A percentile compares a stretch with the other conserved stretches of the same genome.
phyloP scores from a whole-genome alignment of 2,329 filamentous ascomycete species.

The Byssochlamys sp. region DNA sequence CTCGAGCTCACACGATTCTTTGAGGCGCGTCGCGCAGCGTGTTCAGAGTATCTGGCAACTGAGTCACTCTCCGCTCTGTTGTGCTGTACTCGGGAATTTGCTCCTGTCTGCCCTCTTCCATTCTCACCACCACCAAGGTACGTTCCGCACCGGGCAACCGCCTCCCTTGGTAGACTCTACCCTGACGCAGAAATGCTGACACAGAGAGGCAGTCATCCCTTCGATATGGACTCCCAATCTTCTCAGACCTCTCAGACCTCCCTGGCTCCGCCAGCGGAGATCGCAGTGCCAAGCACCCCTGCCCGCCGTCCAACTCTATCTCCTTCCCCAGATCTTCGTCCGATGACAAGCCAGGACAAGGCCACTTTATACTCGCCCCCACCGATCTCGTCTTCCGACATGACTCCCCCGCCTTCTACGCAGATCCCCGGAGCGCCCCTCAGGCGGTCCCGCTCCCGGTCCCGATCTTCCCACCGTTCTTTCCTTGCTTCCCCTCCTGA shows the following conservation, averaged over 20 bases:
- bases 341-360: constrained; percentile 20
- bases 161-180: background rate
- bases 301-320: constrained; percentile 22
- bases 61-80: background rate
- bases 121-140: background rate
- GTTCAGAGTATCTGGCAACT: background rate
- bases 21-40: background rate
- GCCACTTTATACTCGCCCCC: constrained; percentile 32
- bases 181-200: background rate
- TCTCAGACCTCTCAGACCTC: constrained; percentile 20
- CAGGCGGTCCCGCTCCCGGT: constrained; percentile 33
- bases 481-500: constrained; percentile 45
- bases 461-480: constrained; percentile 21
- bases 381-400: constrained; percentile 39
- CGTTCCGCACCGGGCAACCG: background rate
- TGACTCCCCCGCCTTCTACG: constrained; percentile 56
- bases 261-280: constrained; percentile 30
- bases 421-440: constrained; percentile 41
- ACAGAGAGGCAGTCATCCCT: too few relatives aligned
- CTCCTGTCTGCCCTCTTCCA: background rate
- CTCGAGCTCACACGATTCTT: background rate
- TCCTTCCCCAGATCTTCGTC: constrained; percentile 26
- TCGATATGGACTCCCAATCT: constrained; percentile 13
- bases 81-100: background rate
- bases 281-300: constrained; percentile 27